Evolutionary conservation across 139 green algal genomes (phyloP), one percentile per base, ranked within the genome.

Genomic region (Desmodesmus armatus): DNA sequence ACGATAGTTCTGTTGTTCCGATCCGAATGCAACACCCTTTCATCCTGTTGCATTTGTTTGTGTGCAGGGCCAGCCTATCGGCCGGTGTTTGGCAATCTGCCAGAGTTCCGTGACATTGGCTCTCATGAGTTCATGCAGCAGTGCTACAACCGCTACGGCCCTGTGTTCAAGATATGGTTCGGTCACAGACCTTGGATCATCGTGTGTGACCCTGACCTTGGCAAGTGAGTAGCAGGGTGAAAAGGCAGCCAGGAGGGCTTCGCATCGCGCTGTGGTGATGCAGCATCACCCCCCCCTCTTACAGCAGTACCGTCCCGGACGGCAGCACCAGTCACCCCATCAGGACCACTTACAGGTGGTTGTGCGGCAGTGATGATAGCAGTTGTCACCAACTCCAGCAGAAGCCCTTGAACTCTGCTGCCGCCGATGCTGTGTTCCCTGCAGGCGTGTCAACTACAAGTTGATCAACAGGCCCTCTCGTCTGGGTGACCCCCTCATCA

Each of bases 161-260:
- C 29, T 3, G 37, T 89, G 2, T 71, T 83, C 37, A 82, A 62
- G 31, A 17, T 83, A 5, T 85, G 79, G 79, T 78, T 85, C 69
- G 79, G 79, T 44, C 31, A 62, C 9, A 27, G 65, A 3, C 31
- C 58, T 15, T 78, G 63, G 79, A 60, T 89, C 3, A 17, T 86
- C 0, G 43, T 89, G 3, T 29, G 51, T 31, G 85, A 89, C 60
- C 39, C 70, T 5, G 85, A 89, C 17, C 33, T 84, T 0, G 78
- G 43, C 40, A 82, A 70, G 82, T 77, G 62, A 33, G 78, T 72
- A 9, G 41, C 40, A 55, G 9, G 13, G 47, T 55, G 47, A n/a
- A n/a, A n/a, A n/a, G n/a, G n/a, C n/a, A n/a, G n/a, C n/a, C n/a
- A n/a, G n/a, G n/a, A n/a, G n/a, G n/a, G n/a, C n/a, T n/a, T n/a